phyloP scores from a whole-genome alignment of 2,329 filamentous ascomycete genomes.

The Trichoderma sp. region DNA sequence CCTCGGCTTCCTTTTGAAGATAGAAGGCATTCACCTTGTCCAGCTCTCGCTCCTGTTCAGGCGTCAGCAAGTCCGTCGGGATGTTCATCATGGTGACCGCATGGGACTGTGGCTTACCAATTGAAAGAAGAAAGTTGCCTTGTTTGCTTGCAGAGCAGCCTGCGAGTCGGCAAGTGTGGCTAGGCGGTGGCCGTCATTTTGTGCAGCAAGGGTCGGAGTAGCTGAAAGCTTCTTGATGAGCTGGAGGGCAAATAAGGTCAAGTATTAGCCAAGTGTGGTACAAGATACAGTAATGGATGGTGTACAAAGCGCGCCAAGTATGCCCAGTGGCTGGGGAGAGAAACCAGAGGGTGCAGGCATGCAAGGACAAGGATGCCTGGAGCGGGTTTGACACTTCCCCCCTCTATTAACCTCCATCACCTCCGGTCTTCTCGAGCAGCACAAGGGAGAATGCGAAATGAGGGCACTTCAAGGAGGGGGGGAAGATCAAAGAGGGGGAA shows the following conservation, averaged over 20 bases:
- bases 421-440: background rate
- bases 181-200: constrained; percentile 58
- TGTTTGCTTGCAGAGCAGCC: constrained; percentile 88
- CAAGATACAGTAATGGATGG: constrained; percentile 5
- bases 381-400: background rate
- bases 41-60: constrained; percentile 80
- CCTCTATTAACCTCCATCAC: background rate
- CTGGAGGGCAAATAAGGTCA: constrained; percentile 45
- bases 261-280: constrained; percentile 5
- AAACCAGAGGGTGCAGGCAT: constrained; percentile 11
- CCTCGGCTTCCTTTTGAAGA: constrained; percentile 95
- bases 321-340: constrained; percentile 6
- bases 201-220: constrained; percentile 77
- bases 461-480: background rate
- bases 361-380: constrained; percentile 15
- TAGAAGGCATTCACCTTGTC: constrained; percentile 99
- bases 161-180: constrained; percentile 67
- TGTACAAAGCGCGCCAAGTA: constrained; percentile 4
- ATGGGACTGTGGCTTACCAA: constrained; percentile 58
- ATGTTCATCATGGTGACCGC: constrained; percentile 28
- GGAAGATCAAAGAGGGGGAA: background rate
- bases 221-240: constrained; percentile 98
- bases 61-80: constrained; percentile 38
- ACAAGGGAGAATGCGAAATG: background rate
- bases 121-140: constrained; percentile 97